Evolutionary conservation across 768 basidiomycete genomes (phyloP).

Genomic region (Porphyrellus cyaneotinctus): DNA sequence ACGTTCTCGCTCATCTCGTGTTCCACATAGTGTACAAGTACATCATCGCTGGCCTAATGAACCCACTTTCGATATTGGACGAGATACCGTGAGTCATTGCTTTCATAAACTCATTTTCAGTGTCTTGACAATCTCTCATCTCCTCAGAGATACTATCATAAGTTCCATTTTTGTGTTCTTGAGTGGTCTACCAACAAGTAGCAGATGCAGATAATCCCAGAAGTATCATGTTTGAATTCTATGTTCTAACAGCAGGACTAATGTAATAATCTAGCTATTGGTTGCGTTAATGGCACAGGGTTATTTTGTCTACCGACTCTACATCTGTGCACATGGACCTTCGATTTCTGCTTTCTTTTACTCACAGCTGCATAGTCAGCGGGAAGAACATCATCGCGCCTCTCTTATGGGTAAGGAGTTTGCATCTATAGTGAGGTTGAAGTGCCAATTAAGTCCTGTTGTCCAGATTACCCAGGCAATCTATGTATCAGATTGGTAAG

Average conservation of each 20-base stretch:
- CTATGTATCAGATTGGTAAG: background rate
- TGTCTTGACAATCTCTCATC: background rate
- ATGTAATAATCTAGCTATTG: background rate
- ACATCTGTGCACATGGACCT: background rate
- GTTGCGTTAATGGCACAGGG: background rate
- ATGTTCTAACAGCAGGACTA: background rate
- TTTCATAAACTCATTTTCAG: too few relatives aligned
- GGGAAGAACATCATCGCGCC: background rate
- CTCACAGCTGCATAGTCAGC: background rate
- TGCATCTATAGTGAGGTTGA: too few relatives aligned
- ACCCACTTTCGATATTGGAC: background rate
- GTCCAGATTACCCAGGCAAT: background rate
- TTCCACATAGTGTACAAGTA: background rate
- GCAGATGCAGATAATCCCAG: background rate
- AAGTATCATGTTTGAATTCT: background rate
- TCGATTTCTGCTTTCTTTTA: background rate
- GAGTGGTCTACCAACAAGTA: background rate
- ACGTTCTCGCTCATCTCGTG: background rate
- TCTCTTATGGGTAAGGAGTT: background rate
- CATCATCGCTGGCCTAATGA: background rate
- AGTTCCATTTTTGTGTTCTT: background rate
- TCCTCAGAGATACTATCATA: background rate
- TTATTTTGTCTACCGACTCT: background rate
- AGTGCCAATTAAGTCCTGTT: background rate
- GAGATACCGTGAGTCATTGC: background rate